Evolutionary conservation across 305 asterid genomes (phyloP), one percentile per base, ranked within the genome.

Genomic region (Solanum hybrid): DNA sequence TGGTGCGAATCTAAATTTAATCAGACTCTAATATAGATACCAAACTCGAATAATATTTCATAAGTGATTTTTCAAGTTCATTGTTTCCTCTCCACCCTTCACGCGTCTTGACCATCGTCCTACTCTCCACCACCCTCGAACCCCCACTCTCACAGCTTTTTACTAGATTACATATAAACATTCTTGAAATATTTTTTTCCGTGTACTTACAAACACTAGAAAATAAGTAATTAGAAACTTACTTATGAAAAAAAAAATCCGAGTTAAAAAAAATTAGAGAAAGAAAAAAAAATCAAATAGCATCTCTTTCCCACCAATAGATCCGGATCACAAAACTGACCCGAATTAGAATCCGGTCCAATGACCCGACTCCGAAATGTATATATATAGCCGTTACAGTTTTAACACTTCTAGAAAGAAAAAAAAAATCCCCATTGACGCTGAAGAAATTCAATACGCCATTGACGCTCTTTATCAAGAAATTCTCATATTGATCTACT

Each of bases 371-470:
- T 38, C 13, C 66, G 66, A 7, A 38, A 80, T 42, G 64, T 60
- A 20, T 37, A 38, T 79, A 79, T 79, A 24, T 79, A 79, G 64
- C 64, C 86, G 64, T 79, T 79, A 24, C 42, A 76, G 24, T 16
- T 60, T 7, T 22, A 60, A 60, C 72, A 22, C 72, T 60, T 3
- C 0, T 5, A 60, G 12, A 60, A 60, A 60, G 0, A 20, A 3
- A 60, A 60, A 60, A 3, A 22, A 51, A 20, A 0, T 20, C 26
- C 26, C 71, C 71, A 20, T 60, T 60, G 0, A 60, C 71, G 71
- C 38, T 14, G 38, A 75, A 76, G 81, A 76, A 76, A 76, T 31
- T 31, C 13, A 31, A 76, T 27, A 17, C 40, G 7, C 81, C 81
- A 17, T 32, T 32, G 38, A 75, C 40, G 24, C 80, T 31, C 38